Evolutionary conservation across 495 filamentous ascomycete genomes (phyloP), one percentile per base, ranked within the genome.

Genomic region (Penicillium coffeae): DNA sequence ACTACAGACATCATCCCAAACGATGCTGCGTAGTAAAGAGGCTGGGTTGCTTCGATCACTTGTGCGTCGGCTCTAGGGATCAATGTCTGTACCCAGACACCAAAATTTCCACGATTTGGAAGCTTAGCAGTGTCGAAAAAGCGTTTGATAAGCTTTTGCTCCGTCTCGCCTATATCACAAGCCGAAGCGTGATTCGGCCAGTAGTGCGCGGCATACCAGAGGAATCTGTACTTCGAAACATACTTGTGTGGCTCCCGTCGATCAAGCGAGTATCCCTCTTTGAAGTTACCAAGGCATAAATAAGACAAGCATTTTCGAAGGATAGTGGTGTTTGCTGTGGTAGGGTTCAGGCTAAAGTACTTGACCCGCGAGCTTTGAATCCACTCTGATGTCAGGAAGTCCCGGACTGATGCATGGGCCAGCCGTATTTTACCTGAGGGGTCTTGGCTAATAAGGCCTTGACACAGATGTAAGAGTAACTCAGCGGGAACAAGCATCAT

Each of bases 401-500:
- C 54, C 13, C 55, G 58, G 33, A 61, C 46, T 2, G 58, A 61
- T 6, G 58, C 45, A 35, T 58, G 58, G 3, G 58, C 58, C 14
- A 61, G 48, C 9, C 21, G 43, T 8, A 61, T 45, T 14, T 43
- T 22, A 10, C 55, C 58, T 3, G 22, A 33, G 8, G 38, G 32
- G 15, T 55, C 58, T 21, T 44, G 38, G 6, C 44, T 50, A 18
- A 61, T 58, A n/a, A 61, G 45, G 0, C 58, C 58, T 33, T 58
- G 58, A 15, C 58, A 54, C 2, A 61, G 45, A 16, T 55, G 37
- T 5, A 61, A 54, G 8, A 61, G 47, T 21, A 61, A 45, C 19
- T 58, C 43, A n/a, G 50, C 36, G 12, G 58, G 54, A n/a, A 61
- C 43, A 5, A 58, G 58, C 54, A 55, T 55, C 54, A 58, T 58